A percentile compares a stretch with the other conserved stretches of the same genome.
Evolutionary conservation across 2,329 filamentous ascomycete genomes (phyloP).

Genomic region (Trichothecium roseum): DNA sequence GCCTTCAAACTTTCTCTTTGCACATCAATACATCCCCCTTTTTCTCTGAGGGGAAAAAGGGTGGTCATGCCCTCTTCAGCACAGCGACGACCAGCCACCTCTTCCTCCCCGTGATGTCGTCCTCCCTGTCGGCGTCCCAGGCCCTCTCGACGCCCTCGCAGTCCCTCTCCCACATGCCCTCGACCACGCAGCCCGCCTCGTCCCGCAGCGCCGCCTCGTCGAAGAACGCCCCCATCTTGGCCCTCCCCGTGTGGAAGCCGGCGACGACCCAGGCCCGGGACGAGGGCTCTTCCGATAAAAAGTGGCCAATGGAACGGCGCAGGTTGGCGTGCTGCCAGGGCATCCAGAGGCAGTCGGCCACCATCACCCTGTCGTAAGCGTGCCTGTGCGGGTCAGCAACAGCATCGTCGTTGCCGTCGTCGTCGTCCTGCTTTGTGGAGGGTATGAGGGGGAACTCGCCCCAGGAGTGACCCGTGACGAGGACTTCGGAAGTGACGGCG

Average conservation of each 20-base stretch:
- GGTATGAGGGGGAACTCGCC: slow-evolving; percentile 33
- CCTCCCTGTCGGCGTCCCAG: slow-evolving; percentile 53
- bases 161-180: slow-evolving; percentile 59
- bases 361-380: slow-evolving; percentile 52
- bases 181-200: slow-evolving; percentile 44
- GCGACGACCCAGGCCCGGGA: slow-evolving; percentile 55
- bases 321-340: slow-evolving; percentile 60
- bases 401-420: too few relatives aligned
- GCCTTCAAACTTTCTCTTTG: slow-evolving; percentile 1
- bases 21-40: not conserved
- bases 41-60: not conserved
- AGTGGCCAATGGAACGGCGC: slow-evolving; percentile 49
- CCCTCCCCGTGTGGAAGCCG: slow-evolving; percentile 62
- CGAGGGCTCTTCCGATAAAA: slow-evolving; percentile 31
- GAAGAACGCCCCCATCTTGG: slow-evolving; percentile 57
- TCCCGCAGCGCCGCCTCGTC: slow-evolving; percentile 29
- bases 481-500: slow-evolving; percentile 13
- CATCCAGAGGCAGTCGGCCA: slow-evolving; percentile 70
- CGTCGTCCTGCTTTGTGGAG: slow-evolving; percentile 9
- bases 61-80: slow-evolving; percentile 25
- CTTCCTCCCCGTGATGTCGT: slow-evolving; percentile 57
- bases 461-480: slow-evolving; percentile 55
- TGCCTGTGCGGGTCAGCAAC: slow-evolving; percentile 13
- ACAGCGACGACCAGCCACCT: slow-evolving; percentile 58
- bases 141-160: slow-evolving; percentile 50